Base-by-base conservation (phyloP, 1,284 basidiomycete species). In the Leccinum griseonigrum region DNA sequence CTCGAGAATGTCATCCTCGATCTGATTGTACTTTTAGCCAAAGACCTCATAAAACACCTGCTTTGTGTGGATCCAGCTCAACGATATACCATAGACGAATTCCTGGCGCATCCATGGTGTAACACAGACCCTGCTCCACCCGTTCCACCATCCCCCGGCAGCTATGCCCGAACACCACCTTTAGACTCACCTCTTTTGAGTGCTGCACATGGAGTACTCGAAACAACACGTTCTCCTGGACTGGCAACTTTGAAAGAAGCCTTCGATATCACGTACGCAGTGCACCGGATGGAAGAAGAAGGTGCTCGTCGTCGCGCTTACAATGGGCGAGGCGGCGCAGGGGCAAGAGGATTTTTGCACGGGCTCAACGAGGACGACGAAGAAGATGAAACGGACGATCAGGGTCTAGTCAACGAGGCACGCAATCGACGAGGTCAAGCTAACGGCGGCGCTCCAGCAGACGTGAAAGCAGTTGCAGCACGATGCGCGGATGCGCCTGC, bases 221-320 rank as follows among this genome's bases (percentile, higher is more conserved):
- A 95, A 69, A 62, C 69, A 1, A 92, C 90, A 53, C 90, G 94
- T 60, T 97, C 95, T 57, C 97, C 97, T 1, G 96, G 97, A 40
- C 76, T 98, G 51, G 88, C 92, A 0, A 87, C 89, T 0, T 87
- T 99, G 76, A 98, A 98, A 74, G 97, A 99, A 75, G 97, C 97
- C 2, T 99, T 99, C 75, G 97, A 99, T 74, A 91, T 99, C 68
- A 98, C 97, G 0, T 99, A 99, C 75, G 97, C 97, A 11, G 97
- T 99, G 0, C 97, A 99, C 77, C 88, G 97, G 22, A 98, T 98
- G 94, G 97, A 98, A 74, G 97, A 99, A 76, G 97, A 99, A 77
- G 95, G 95, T 28, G 91, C 92, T 0, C 84, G 92, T 57, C 81
- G 92, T 60, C 84, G 91, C 26, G 92, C 91, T 55, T 91, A 91